Evolutionary conservation across 2,329 filamentous ascomycete species (phyloP).

Genomic region (Colletotrichum brevisporum): DNA sequence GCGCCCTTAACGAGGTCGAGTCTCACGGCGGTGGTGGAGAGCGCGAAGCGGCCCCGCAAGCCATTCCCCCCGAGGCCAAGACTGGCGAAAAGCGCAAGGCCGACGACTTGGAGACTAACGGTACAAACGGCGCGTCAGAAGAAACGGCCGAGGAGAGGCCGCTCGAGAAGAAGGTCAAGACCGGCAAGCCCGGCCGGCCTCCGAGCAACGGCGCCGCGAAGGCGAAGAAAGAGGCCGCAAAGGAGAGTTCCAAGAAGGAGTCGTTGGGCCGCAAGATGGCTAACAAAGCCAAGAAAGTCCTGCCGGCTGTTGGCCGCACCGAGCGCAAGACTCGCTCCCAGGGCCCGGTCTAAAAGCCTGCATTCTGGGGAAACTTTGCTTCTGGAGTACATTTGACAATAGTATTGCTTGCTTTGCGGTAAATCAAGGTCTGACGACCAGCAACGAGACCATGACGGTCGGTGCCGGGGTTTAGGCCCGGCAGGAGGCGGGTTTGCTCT

Average conservation of each 20-base stretch:
- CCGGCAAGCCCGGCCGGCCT: conserved; percentile 39
- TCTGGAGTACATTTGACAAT: neutral
- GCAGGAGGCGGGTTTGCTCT: conserved; percentile 21
- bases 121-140: conserved; percentile 43
- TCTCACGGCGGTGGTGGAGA: conserved; percentile 32
- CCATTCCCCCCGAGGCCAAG: conserved; percentile 44
- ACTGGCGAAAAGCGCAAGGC: conserved; percentile 56
- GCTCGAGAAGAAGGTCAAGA: conserved; percentile 46
- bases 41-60: conserved; percentile 35
- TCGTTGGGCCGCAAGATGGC: conserved; percentile 36
- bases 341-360: conserved; percentile 44
- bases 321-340: conserved; percentile 60
- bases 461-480: conserved; percentile 16
- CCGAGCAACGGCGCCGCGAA: conserved; percentile 32
- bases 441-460: conserved; percentile 11
- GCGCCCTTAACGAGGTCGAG: conserved; percentile 43
- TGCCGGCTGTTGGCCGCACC: conserved; percentile 52
- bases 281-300: conserved; percentile 56
- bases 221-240: conserved; percentile 14
- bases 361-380: neutral
- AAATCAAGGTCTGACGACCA: conserved; percentile 6
- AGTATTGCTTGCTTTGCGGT: conserved; percentile 1
- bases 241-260: conserved; percentile 8
- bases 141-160: conserved; percentile 31
- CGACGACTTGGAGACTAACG: conserved; percentile 48